Conservation (phyloP, 345 rosid genomes). For the Draba incana region DNA sequence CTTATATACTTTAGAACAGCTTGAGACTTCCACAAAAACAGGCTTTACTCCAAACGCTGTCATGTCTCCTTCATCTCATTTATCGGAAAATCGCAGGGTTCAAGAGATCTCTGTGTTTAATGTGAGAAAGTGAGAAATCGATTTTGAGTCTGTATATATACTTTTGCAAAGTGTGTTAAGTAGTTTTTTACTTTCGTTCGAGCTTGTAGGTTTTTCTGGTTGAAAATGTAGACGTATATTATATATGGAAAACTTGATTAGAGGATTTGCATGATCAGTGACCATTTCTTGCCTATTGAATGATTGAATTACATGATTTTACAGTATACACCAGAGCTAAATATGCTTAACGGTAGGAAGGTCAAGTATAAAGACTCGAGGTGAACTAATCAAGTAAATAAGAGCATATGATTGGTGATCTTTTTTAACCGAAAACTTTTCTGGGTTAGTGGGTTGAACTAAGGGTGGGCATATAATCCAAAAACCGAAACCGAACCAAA, state of each 20-base stretch:
- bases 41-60: constrained; percentile 8
- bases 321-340: neutral
- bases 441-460: no score
- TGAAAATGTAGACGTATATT: neutral
- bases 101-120: constrained; percentile 3
- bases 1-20: constrained; percentile 46
- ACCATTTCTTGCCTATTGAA: neutral
- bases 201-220: neutral
- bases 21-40: constrained; percentile 5
- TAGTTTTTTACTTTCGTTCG: constrained; percentile 16
- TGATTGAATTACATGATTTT: neutral
- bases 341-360: neutral
- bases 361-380: no score
- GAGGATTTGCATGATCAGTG: neutral
- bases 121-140: constrained; percentile 15
- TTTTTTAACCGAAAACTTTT: no score
- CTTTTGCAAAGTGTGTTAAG: constrained; percentile 9
- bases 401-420: no score
- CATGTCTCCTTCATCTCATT: constrained; percentile 33
- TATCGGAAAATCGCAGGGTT: neutral
- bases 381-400: no score
- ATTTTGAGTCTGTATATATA: neutral
- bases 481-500: no score
- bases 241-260: neutral
- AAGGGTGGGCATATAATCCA: no score